These are phyloP conservation scores for Cantharellus cinnabarinus DNA, from an alignment of 768 basidiomycete species.

Conservation along the genomic window DNA sequence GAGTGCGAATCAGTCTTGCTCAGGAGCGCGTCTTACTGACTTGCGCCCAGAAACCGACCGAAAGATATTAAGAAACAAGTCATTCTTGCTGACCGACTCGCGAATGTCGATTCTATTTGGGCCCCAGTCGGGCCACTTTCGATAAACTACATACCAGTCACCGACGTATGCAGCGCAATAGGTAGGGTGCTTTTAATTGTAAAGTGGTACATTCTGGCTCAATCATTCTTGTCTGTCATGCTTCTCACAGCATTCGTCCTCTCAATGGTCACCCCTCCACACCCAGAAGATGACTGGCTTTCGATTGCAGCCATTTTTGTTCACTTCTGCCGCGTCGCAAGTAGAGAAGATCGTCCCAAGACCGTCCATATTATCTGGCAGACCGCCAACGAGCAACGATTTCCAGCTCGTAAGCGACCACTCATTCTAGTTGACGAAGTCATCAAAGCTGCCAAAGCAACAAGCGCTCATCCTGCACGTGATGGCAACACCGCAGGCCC, in stretches of 20 bases:
- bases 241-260: neutral
- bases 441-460: neutral
- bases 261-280: neutral
- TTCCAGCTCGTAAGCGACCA: neutral
- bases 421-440: neutral
- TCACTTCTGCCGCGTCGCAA: neutral
- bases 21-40: neutral
- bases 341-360: neutral
- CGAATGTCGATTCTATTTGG: neutral
- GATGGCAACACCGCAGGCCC: neutral
- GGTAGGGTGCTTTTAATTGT: neutral
- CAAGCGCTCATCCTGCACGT: neutral
- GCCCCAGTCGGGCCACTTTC: neutral
- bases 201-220: neutral
- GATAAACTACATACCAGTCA: neutral
- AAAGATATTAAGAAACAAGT: neutral
- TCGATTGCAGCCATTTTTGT: neutral
- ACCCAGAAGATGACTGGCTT: neutral
- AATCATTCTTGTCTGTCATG: neutral
- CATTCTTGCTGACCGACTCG: neutral
- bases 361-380: neutral
- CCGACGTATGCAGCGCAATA: neutral
- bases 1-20: neutral
- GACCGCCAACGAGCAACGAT: neutral
- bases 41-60: neutral